phyloP scores from a whole-genome alignment of 1,284 basidiomycete genomes.

The Pseudozyma sp. region DNA sequence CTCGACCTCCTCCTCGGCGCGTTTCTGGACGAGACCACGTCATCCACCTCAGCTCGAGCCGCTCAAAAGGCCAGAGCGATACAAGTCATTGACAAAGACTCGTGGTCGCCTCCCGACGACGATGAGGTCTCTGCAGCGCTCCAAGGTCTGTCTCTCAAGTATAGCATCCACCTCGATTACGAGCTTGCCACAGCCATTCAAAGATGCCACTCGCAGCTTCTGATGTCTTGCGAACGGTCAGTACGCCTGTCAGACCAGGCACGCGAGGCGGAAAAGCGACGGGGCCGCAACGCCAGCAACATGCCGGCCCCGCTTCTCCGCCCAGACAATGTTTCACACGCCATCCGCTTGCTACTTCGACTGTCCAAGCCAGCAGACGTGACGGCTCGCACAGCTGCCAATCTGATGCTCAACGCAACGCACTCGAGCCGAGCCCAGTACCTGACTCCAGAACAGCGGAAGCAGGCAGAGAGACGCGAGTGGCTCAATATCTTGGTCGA shows the following conservation, averaged over 20 bases:
- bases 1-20: conserved; percentile 25
- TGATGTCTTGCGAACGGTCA: conserved; percentile 20
- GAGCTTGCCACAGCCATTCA: conserved; percentile 32
- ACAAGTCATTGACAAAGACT: conserved; percentile 22
- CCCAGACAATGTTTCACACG: conserved; percentile 43
- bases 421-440: conserved; percentile 29
- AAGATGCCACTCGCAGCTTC: conserved; percentile 33
- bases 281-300: conserved; percentile 10
- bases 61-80: conserved; percentile 29
- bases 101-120: conserved; percentile 41
- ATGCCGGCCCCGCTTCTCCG: conserved; percentile 31
- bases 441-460: conserved; percentile 38
- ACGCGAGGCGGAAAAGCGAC: conserved; percentile 18
- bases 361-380: conserved; percentile 43
- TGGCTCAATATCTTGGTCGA: conserved; percentile 43
- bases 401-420: conserved; percentile 36
- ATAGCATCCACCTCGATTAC: conserved; percentile 44
- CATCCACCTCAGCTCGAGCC: not conserved
- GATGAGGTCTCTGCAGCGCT: conserved; percentile 28
- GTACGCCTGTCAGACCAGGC: conserved; percentile 18
- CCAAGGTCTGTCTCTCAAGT: conserved; percentile 40
- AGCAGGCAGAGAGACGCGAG: conserved; percentile 28
- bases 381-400: conserved; percentile 34
- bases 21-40: not conserved
- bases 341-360: conserved; percentile 27